Evolutionary conservation across 2,329 filamentous ascomycete genomes (phyloP), one percentile per base, ranked within the genome.

Genomic region (Fusarium humuli): DNA sequence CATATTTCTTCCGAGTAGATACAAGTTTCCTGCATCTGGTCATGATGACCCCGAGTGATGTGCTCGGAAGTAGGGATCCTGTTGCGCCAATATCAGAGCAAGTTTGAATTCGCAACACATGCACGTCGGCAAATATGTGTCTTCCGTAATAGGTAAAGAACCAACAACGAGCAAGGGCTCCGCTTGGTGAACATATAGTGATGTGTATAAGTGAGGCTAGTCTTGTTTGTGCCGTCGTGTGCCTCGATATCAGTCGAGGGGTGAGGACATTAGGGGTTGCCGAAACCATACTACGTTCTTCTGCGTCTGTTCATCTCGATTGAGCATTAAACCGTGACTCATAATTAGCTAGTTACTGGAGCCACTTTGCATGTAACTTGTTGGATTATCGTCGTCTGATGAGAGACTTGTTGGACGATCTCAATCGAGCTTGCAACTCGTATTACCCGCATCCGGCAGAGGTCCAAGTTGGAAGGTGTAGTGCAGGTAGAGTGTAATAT

Each of bases 301-400:
- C 48, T 62, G 27, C 54, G 37, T 65, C 61, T 47, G 41, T 67
- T 45, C 41, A 62, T 73, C 58, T 71, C 37, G 52, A 61, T 72
- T 45, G 16, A 61, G 58, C 49, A 45, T 67, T 50, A 29, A 49
- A 55, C 27, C 18, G 52, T 47, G 42, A 57, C 18, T 49, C 32
- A 42, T 32, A 30, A 22, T 50, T 44, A 41, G 48, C 45, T 44
- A 41, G 50, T 45, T 48, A 22, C 56, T 64, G 57, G 62, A 61
- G 44, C 70, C 68, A 75, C 62, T 67, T 72, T 65, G 64, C 72
- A 74, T 70, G 63, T 13, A 69, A 65, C 66, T 54, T 72, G 73
- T 75, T 74, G 70, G 73, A 34, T 60, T 56, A 63, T 63, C 32
- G 30, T 29, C 59, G 50, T 53, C 60, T 50, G 25, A 53, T 53